Evolutionary conservation across 441 rosid genomes (phyloP), one percentile per base, ranked within the genome.

Genomic region (Kokia cookei): DNA sequence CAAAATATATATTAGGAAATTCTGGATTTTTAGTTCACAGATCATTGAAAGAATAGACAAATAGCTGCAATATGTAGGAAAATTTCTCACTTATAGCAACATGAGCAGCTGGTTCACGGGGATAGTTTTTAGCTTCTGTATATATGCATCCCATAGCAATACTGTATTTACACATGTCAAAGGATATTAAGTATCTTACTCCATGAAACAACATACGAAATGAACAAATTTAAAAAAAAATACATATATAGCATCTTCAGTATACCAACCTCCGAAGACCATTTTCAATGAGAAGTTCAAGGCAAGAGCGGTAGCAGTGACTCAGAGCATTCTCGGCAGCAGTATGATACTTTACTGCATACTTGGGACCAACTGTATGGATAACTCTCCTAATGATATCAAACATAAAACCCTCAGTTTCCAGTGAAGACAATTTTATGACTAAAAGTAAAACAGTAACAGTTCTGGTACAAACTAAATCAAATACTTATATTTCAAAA

Each of bases 291-390:
- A 96, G 91, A 78, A 96, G 89, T 84, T 96, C 99, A 76, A 96
- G 90, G 84, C 97, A 96, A 82, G 99, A 84, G 57, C 96, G 89
- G 64, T 96, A 96, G 81, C 99, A 96, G 75, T 96, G 99, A 85
- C 99, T 96, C 83, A 96, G 82, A 82, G 98, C 99, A 86, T 93
- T 96, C 82, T 96, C 98, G 17, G 96, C 99, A 76, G 99, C 98
- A 74, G 98, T 93, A 68, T 93, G 99, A 85, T 96, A 96, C 81
- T 96, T 93, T 45, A 96, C 93, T 48, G 97, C 99, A 87, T 96
- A 96, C 85, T 93, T 96, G 60, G 98, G 99, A 58, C 99, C 99
- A 73, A 96, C 97, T 7, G 99, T 93, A 81, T 96, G 99, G 80
- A 96, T 93, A 74, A 96, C 91, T 86, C 88, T 87, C 99, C 99